Evolutionary conservation across 176 grass and related monocot genomes (phyloP).

Genomic region (Olyra latifolia): DNA sequence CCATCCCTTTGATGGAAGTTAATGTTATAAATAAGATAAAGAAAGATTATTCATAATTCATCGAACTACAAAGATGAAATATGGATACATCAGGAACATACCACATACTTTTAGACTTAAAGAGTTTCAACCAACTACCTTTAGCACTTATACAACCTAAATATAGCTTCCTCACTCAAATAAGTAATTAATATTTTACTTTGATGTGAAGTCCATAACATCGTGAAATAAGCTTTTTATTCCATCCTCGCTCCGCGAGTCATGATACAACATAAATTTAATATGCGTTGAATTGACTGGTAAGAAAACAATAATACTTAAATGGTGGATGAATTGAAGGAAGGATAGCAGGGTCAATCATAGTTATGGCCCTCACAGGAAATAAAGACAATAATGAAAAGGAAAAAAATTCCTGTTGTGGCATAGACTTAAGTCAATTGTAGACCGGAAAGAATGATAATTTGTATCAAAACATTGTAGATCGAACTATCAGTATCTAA

Average conservation of each 20-base stretch:
- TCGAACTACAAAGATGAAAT: background rate
- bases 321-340: background rate
- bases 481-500: background rate
- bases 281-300: constrained; percentile 48
- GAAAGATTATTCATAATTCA: background rate
- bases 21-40: constrained; percentile 5
- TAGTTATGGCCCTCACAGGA: background rate
- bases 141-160: constrained; percentile 20
- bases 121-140: background rate
- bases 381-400: constrained; percentile 1
- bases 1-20: background rate
- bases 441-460: background rate
- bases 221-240: constrained; percentile 94
- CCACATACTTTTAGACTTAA: background rate
- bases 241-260: constrained; percentile 66
- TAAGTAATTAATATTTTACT: constrained; percentile 38
- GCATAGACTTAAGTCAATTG: constrained; percentile 7
- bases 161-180: background rate
- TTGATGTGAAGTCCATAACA: constrained; percentile 86
- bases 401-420: background rate
- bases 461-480: background rate
- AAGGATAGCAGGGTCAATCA: constrained; percentile 15
- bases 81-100: background rate
- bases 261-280: constrained; percentile 93
- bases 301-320: constrained; percentile 39